These are phyloP conservation scores for Wakefieldia striispora DNA, from an alignment of 768 basidiomycete genomes.

Conservation along the genomic window DNA sequence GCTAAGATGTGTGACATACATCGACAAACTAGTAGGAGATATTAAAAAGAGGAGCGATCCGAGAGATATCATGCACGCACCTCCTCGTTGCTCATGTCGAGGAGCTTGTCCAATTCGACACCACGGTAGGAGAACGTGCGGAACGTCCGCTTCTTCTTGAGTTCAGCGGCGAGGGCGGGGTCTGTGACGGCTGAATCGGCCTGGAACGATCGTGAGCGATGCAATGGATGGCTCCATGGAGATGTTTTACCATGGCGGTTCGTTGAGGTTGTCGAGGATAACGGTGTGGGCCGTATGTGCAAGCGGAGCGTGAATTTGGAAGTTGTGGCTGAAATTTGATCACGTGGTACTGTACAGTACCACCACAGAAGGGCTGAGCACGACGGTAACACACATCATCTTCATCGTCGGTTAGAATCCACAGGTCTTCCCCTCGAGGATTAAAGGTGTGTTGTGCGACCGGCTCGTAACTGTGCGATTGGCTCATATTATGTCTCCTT, in stretches of 20 bases:
- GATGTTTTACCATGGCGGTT: conserved; percentile 34
- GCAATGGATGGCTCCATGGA: neutral
- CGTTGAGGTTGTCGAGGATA: conserved; percentile 27
- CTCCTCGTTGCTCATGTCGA: conserved; percentile 95
- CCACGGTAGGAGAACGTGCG: conserved; percentile 99
- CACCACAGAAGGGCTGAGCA: neutral
- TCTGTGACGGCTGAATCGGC: conserved; percentile 86
- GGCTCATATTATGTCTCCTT: conserved; percentile 14
- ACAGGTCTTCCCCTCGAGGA: conserved; percentile 89
- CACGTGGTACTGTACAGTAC: conserved; percentile 67
- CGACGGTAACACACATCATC: conserved; percentile 15
- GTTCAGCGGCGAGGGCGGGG: conserved; percentile 89
- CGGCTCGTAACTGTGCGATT: neutral
- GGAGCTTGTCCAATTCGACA: conserved; percentile 95
- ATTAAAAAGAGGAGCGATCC: neutral
- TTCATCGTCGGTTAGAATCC: conserved; percentile 79
- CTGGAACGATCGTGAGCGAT: conserved; percentile 35
- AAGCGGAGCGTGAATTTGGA: conserved; percentile 32
- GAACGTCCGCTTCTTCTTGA: conserved; percentile 99
- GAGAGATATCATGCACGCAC: conserved; percentile 43
- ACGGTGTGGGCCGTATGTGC: conserved; percentile 10
- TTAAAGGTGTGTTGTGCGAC: conserved; percentile 55
- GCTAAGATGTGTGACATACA: conserved; percentile 43
- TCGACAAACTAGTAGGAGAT: conserved; percentile 62
- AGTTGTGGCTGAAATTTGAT: conserved; percentile 40